These are phyloP conservation scores for Picochlorum sp. DNA, from an alignment of 139 green algal genomes.

Conservation along the genomic window DNA sequence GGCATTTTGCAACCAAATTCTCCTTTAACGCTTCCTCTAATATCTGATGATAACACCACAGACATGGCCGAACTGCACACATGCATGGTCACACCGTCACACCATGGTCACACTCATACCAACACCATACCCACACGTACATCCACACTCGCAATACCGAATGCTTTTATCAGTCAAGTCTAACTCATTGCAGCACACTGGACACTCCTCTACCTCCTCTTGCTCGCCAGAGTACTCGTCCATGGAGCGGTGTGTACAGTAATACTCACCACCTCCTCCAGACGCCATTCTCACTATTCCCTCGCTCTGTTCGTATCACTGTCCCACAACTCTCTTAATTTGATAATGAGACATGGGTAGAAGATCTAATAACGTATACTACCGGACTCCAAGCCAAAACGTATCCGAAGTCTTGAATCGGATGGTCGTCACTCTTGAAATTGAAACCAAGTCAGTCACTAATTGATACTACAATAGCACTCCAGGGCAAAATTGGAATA, in stretches of 20 bases:
- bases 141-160: constrained; percentile 70
- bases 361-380: too few species aligned
- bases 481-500: too few species aligned
- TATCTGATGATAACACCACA: constrained; percentile 78
- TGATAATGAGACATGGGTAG: too few species aligned
- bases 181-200: constrained; percentile 67
- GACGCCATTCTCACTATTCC: not conserved
- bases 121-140: constrained; percentile 28
- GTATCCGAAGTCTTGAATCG: too few species aligned
- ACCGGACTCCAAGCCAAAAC: too few species aligned
- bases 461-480: too few species aligned
- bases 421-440: too few species aligned
- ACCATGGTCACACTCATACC: not conserved
- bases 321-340: too few species aligned
- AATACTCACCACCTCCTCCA: not conserved
- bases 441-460: too few species aligned
- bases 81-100: not conserved
- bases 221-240: not conserved
- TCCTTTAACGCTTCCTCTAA: constrained; percentile 72
- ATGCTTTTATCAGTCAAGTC: constrained; percentile 72
- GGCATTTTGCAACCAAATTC: constrained; percentile 54
- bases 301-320: too few species aligned
- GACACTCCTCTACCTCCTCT: constrained; percentile 34
- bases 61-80: constrained; percentile 46
- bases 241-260: too few species aligned